phyloP scores from a whole-genome alignment of 148 eudicot species.

The Fagopyrum esculentum region DNA sequence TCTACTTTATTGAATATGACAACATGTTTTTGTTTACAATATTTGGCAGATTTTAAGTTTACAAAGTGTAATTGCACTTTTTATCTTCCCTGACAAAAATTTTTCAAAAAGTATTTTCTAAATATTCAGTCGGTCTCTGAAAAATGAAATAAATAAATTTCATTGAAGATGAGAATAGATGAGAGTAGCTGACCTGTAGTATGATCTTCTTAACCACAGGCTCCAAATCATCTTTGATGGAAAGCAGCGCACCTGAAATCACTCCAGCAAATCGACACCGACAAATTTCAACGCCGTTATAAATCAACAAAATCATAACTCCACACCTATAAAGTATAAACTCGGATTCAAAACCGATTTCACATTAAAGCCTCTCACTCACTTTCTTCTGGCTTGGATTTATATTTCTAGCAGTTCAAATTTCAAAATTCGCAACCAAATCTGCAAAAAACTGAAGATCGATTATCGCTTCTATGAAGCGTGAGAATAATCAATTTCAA shows the following conservation, averaged over 20 bases:
- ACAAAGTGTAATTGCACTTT: background rate
- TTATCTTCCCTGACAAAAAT: background rate
- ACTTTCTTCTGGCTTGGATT: background rate
- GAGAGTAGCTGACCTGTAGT: conserved; percentile 35
- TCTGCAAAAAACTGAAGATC: background rate
- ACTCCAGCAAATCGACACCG: conserved; percentile 10
- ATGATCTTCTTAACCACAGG: conserved; percentile 50
- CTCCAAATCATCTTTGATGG: conserved; percentile 13
- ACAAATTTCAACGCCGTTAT: background rate
- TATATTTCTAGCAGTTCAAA: background rate
- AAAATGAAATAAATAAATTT: background rate
- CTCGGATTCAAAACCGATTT: background rate
- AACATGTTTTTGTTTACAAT: background rate
- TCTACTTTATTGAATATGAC: background rate
- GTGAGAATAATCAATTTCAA: background rate
- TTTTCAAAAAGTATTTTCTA: background rate
- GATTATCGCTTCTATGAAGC: background rate
- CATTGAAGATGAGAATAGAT: background rate
- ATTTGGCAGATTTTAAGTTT: background rate
- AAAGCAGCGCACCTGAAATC: conserved; percentile 17
- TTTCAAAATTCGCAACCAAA: background rate
- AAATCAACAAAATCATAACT: background rate
- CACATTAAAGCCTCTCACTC: background rate
- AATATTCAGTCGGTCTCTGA: background rate
- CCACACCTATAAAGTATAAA: background rate